Evolutionary conservation across 139 green algal genomes (phyloP), one percentile per base, ranked within the genome.

Genomic region (Chlamydomonas urium): DNA sequence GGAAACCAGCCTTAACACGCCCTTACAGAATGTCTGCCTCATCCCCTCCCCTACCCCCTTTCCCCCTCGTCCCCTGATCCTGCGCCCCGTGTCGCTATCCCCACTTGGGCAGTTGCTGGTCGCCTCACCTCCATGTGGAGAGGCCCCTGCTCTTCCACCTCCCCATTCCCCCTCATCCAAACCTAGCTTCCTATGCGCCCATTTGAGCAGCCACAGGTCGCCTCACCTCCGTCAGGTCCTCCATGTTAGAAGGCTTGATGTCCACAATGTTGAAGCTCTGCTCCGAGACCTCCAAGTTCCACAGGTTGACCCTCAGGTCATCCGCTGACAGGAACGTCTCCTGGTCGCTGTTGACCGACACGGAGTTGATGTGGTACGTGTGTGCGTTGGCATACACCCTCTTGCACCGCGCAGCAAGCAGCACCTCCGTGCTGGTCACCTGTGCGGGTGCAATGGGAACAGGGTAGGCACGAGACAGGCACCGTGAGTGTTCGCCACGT

Each of bases 301-400:
- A 99, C 42, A 98, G 82, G 86, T 97, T 94, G 62, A 98, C 83
- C 36, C 91, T 84, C 76, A 98, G 83, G 79, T 98, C 93, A 62
- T 98, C 93, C 0, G 90, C 84, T 26, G 82, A 93, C 32, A 99
- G 86, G 83, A 97, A 99, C 10, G 94, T 99, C 77, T 97, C 92
- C 65, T 91, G 75, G 80, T 99, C 95, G 71, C 84, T 88, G 71
- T 80, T 89, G 1, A 91, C 57, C 1, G 85, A 85, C 4, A 67
- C 89, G 37, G 85, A 94, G 86, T 99, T 98, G 76, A 99, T 98
- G 88, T 99, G 94, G 86, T 99, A 99, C 3, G 91, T 90, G 86
- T 99, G 95, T 35, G 93, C 95, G 72, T 97, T 97, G n/a, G 84
- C 74, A 71, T 89, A 99, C 4, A 88, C 58, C 4, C 89, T 83